Base-by-base conservation (phyloP, 495 filamentous ascomycete species). In the Xylaria cubensis region DNA sequence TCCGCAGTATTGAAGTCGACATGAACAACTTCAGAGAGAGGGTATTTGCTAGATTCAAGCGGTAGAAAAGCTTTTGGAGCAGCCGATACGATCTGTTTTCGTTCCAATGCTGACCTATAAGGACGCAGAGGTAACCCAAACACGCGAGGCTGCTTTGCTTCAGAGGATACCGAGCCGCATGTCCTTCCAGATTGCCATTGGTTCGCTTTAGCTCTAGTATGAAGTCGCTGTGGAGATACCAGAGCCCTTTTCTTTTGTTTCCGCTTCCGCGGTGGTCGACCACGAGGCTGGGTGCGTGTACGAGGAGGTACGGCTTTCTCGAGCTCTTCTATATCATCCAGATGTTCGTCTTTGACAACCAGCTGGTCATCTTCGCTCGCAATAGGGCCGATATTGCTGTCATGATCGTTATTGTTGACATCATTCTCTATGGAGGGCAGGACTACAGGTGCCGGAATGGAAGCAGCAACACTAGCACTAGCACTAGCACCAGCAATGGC, bases 1-100 rank as follows among this genome's bases (percentile, higher is more conserved):
- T 93, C 90, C 70, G 87, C 85, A 39, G 81, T 64, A 63, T 82
- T 84, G 39, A 86, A 84, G 72, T 85, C 84, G 9, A 86, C 81
- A 56, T 86, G 84, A 29, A 83, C 77, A 5, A 77, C 75, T 48
- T 58, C 34, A 17, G 72, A 71, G 7, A 71, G 50, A 29, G 61
- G 29, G 19, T 62, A 65, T 15, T 69, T 56, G 12, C 56, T 17
- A 3, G 48, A 41, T 42, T 51, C 59, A 19, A 76, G 41, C 0
- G 69, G 67, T 5, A 81, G 21, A 26, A 73, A 58, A n/a, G 67
- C 73, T 3, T 53, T 69, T 2, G 69, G 69, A 34, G 67, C 61
- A 6, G 72, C 74, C 17, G 64, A 62, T 2, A 73, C n/a, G 21
- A 83, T 73, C 9, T 70, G 70, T 15, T 71, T 56, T 17, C 83